These are phyloP conservation scores for Neurospora pannonica DNA, from an alignment of 495 filamentous ascomycete species.

Conservation along the genomic window DNA sequence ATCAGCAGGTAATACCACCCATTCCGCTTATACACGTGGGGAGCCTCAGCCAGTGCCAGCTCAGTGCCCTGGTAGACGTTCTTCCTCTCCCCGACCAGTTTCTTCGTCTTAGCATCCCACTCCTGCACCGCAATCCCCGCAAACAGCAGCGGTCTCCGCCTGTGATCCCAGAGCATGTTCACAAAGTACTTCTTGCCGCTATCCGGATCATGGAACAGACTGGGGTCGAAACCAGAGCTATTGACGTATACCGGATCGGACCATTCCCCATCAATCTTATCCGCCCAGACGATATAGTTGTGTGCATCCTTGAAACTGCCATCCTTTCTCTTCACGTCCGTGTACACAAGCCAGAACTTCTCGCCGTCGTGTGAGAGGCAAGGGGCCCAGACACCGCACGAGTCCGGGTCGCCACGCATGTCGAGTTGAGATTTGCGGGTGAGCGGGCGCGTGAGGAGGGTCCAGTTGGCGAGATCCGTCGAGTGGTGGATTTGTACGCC, in stretches of 20 bases:
- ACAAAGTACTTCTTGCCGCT: conserved; percentile 43
- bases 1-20: conserved; percentile 61
- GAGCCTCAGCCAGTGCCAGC: conserved; percentile 47
- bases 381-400: conserved; percentile 56
- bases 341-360: conserved; percentile 48
- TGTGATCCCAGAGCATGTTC: conserved; percentile 46
- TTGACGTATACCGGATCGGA: conserved; percentile 46
- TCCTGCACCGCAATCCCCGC: conserved; percentile 42
- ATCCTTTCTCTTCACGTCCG: conserved; percentile 48
- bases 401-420: conserved; percentile 48
- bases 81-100: conserved; percentile 36
- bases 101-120: conserved; percentile 33
- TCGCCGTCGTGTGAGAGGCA: conserved; percentile 49
- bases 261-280: conserved; percentile 43
- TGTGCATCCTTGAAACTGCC: conserved; percentile 46
- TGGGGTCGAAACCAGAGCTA: conserved; percentile 48
- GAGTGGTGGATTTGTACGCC: conserved; percentile 52
- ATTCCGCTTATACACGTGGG: conserved; percentile 55
- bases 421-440: conserved; percentile 50
- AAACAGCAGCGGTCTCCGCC: conserved; percentile 34
- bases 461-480: conserved; percentile 49
- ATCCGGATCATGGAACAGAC: conserved; percentile 49
- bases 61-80: conserved; percentile 49
- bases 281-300: conserved; percentile 43
- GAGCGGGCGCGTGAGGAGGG: conserved; percentile 48